These are phyloP conservation scores for Aspergillus spinulosporus DNA, from an alignment of 2,329 filamentous ascomycete species.

Conservation along the genomic window DNA sequence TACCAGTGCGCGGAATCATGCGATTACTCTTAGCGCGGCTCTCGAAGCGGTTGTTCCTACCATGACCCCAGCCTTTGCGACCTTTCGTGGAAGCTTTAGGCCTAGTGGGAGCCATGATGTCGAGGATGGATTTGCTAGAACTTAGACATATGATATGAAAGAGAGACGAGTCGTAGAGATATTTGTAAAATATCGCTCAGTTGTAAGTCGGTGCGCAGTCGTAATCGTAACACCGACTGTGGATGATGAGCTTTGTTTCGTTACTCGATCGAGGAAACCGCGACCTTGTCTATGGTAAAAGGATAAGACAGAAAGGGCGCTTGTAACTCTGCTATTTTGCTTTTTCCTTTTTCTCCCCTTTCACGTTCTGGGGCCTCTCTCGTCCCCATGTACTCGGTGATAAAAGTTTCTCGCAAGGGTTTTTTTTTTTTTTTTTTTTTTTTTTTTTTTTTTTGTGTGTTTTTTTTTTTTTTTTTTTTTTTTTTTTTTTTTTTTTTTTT, in stretches of 20 bases:
- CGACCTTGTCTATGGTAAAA: too few relatives aligned
- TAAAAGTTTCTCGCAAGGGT: too few relatives aligned
- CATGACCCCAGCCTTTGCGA: constrained; percentile 12
- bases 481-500: too few relatives aligned
- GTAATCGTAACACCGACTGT: background rate
- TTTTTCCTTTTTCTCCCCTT: too few relatives aligned
- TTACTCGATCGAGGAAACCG: background rate
- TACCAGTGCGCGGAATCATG: too few relatives aligned
- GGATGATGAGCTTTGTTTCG: background rate
- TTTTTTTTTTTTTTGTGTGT: too few relatives aligned
- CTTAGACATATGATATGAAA: background rate
- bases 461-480: too few relatives aligned
- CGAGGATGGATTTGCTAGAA: background rate
- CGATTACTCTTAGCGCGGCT: constrained; percentile 1
- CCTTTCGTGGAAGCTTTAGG: constrained; percentile 16
- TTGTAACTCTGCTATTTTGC: too few relatives aligned
- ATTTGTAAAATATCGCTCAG: background rate
- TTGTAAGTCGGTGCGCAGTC: background rate
- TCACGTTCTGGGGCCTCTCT: too few relatives aligned
- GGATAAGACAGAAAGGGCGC: too few relatives aligned
- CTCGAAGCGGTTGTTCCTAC: constrained; percentile 14
- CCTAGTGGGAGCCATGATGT: constrained; percentile 21
- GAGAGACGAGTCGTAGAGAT: background rate
- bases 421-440: too few relatives aligned
- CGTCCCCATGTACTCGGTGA: too few relatives aligned